Evolutionary conservation across 2,329 filamentous ascomycete species (phyloP).

Genomic region (Cladosporium sp.): DNA sequence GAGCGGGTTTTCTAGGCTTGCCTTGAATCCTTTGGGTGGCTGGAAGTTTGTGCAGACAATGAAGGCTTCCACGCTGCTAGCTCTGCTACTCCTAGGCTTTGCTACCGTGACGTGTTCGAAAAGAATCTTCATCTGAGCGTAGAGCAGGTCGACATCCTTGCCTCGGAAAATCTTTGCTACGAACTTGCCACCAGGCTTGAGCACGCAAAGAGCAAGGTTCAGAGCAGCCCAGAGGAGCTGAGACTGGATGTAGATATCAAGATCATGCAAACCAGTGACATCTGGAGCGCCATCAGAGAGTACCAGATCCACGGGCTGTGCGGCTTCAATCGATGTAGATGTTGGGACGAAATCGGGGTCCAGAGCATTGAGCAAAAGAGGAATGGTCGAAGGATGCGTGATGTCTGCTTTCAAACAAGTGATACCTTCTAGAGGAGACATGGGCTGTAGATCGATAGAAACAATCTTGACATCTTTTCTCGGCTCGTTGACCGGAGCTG

Average conservation of each 20-base stretch:
- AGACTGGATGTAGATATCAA: conserved; percentile 97
- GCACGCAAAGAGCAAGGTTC: conserved; percentile 86
- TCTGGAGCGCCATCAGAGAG: conserved; percentile 94
- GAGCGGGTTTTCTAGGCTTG: conserved; percentile 70
- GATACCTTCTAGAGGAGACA: conserved; percentile 89
- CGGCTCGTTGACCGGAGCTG: conserved; percentile 10
- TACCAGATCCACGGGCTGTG: conserved; percentile 83
- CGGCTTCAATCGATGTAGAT: conserved; percentile 42
- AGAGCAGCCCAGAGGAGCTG: conserved; percentile 92
- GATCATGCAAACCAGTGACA: conserved; percentile 91
- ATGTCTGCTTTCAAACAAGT: conserved; percentile 91
- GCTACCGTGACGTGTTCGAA: conserved; percentile 85
- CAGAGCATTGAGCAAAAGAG: conserved; percentile 77
- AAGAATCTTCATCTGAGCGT: conserved; percentile 86
- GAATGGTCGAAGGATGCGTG: conserved; percentile 92
- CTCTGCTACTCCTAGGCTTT: conserved; percentile 90
- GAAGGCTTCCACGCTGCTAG: conserved; percentile 94
- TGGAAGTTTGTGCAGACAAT: conserved; percentile 89
- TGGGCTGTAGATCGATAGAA: conserved; percentile 91
- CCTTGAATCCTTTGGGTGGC: conserved; percentile 69
- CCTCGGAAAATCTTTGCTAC: conserved; percentile 97
- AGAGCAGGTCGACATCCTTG: conserved; percentile 91
- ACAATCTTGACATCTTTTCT: conserved; percentile 76
- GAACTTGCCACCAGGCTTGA: conserved; percentile 90
- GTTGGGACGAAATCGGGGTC: conserved; percentile 56